Evolutionary conservation across 176 grass and related monocot species (phyloP).

Genomic region (Thinopyrum elongatum): DNA sequence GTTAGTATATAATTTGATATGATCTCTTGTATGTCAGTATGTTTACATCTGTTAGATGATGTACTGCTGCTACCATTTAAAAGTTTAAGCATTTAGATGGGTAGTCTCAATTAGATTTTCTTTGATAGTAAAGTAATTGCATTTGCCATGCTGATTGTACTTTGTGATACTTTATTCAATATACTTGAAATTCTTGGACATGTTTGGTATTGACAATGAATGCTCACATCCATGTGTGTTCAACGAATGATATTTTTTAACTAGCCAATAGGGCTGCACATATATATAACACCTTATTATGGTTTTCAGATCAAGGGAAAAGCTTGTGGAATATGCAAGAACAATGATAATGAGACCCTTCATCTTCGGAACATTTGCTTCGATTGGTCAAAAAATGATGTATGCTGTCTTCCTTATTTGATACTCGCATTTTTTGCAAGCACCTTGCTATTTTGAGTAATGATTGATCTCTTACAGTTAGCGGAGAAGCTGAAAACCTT

Average conservation of each 20-base stretch:
- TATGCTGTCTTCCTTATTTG: conserved; percentile 34
- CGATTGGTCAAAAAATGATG: conserved; percentile 60
- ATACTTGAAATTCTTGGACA: conserved; percentile 1
- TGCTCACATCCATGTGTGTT: conserved; percentile 14
- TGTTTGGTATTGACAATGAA: conserved; percentile 10
- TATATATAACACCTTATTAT: conserved; percentile 10
- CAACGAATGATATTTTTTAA: neutral
- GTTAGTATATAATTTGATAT: conserved; percentile 21
- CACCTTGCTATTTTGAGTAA: conserved; percentile 30
- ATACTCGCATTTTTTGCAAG: conserved; percentile 14
- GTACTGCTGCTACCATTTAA: neutral
- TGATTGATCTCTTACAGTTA: conserved; percentile 40
- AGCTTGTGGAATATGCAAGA: conserved; percentile 55
- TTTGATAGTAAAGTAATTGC: neutral
- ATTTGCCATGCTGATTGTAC: conserved; percentile 4
- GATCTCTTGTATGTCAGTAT: neutral
- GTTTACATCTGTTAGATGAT: conserved; percentile 3
- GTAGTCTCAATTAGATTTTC: neutral
- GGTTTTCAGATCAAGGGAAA: conserved; percentile 56
- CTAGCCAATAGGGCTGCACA: neutral
- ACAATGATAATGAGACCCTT: conserved; percentile 59
- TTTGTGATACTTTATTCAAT: neutral
- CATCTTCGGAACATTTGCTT: conserved; percentile 64
- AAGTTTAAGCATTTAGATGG: neutral
- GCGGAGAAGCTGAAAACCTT: conserved; percentile 55